Conservation (phyloP, 2,329 filamentous ascomycete species). For the Plectosphaerella cucumerina region DNA sequence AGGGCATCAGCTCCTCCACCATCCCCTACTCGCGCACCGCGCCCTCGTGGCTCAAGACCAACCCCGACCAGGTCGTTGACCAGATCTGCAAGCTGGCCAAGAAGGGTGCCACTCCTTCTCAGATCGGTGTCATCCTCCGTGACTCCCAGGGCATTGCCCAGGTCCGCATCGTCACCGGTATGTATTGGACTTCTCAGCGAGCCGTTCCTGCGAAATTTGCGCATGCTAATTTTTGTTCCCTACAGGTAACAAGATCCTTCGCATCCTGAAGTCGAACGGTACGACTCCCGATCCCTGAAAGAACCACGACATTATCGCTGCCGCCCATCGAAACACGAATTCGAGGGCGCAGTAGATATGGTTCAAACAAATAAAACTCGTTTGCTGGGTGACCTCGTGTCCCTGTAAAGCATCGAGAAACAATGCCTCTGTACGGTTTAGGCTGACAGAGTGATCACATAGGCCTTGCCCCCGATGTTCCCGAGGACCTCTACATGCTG, state of each 20-base stretch:
- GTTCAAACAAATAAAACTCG: not conserved
- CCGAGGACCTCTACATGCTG: constrained; percentile 99
- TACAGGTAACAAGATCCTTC: constrained; percentile 98
- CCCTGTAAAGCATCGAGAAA: constrained; percentile 10
- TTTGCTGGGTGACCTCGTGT: constrained; percentile 8
- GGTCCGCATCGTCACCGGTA: constrained; percentile 96
- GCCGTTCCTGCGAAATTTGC: not conserved
- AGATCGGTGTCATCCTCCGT: constrained; percentile 98
- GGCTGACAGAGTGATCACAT: constrained; percentile 89
- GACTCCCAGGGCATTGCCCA: constrained; percentile 98
- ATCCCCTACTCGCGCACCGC: constrained; percentile 93
- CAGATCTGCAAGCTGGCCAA: constrained; percentile 99
- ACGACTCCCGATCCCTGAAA: constrained; percentile 50
- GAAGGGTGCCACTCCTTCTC: constrained; percentile 97
- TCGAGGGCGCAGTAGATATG: not conserved
- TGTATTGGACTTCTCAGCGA: constrained; percentile 28
- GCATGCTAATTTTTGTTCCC: not conserved
- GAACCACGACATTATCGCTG: constrained; percentile 2
- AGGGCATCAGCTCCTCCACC: constrained; percentile 95
- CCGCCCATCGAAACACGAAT: too few species aligned
- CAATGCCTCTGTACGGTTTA: constrained; percentile 83
- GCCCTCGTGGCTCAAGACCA: constrained; percentile 97
- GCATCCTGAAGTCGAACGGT: constrained; percentile 97
- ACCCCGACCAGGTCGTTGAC: constrained; percentile 95
- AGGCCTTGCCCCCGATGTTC: constrained; percentile 98